Conservation (phyloP, 2,329 filamentous ascomycete genomes). For the Chlorencoelia australis region DNA sequence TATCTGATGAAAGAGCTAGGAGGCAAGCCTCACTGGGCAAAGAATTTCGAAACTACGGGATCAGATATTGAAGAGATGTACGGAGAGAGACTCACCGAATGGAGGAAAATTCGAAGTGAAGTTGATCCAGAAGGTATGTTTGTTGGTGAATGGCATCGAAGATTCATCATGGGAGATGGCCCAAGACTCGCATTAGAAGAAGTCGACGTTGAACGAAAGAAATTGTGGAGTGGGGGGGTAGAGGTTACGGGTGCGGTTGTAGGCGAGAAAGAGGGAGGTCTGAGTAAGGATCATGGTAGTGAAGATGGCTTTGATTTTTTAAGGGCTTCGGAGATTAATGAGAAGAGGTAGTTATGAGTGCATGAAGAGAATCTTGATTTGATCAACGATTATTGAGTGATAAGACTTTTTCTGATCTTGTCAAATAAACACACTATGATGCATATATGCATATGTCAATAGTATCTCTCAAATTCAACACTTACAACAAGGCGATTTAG, state of each 20-base stretch:
- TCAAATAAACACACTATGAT: no score
- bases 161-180: slow-evolving; percentile 43
- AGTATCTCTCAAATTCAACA: no score
- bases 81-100: slow-evolving; percentile 54
- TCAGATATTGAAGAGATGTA: slow-evolving; percentile 59
- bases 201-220: slow-evolving; percentile 17
- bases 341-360: background rate
- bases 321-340: slow-evolving; percentile 13
- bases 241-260: slow-evolving; percentile 15
- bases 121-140: slow-evolving; percentile 80
- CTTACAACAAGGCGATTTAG: no score
- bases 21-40: slow-evolving; percentile 82
- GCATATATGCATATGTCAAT: no score
- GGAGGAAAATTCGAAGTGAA: slow-evolving; percentile 56
- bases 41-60: slow-evolving; percentile 65
- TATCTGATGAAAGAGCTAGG: slow-evolving; percentile 81
- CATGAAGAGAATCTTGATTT: no score
- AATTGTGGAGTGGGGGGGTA: slow-evolving; percentile 19
- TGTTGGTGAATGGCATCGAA: slow-evolving; percentile 79
- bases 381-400: no score
- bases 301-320: slow-evolving; percentile 24
- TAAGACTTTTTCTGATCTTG: no score
- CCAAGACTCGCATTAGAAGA: slow-evolving; percentile 22
- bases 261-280: slow-evolving; percentile 7
- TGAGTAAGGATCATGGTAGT: slow-evolving; percentile 11